These are phyloP conservation scores for Nicotiana attenuata DNA, from an alignment of 257 asterid species.

Conservation along the genomic window DNA sequence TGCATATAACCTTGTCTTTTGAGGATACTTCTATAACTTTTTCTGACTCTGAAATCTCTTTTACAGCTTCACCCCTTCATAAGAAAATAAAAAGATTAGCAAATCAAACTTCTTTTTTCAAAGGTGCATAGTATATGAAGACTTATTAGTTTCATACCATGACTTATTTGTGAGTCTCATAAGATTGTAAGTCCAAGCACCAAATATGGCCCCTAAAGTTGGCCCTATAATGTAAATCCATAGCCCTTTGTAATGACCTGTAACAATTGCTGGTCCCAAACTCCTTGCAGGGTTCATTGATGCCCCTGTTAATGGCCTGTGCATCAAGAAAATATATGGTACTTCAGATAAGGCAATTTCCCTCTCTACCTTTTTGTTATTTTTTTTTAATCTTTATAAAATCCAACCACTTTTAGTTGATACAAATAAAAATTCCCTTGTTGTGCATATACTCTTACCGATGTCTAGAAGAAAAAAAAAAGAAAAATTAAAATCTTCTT, in stretches of 20 bases:
- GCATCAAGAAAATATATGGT: background rate
- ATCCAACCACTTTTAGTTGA: background rate
- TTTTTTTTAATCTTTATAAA: background rate
- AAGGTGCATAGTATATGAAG: too few relatives aligned
- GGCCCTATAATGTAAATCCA: conserved; percentile 38
- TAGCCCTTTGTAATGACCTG: conserved; percentile 18
- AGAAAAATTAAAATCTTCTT: background rate
- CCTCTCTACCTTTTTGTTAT: too few relatives aligned
- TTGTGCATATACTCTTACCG: background rate
- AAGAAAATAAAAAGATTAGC: too few relatives aligned
- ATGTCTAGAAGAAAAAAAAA: background rate
- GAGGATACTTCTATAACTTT: background rate
- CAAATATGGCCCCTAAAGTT: conserved; percentile 24
- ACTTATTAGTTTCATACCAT: background rate
- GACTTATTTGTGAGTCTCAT: conserved; percentile 15
- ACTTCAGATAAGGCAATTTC: background rate
- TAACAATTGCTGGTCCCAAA: conserved; percentile 37
- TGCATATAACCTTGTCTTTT: conserved; percentile 6
- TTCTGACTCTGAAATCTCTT: background rate
- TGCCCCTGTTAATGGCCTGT: conserved; percentile 31
- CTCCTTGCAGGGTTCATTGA: conserved; percentile 23
- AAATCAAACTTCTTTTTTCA: too few relatives aligned
- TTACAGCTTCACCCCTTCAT: background rate
- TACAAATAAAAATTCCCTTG: background rate
- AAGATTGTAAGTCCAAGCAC: conserved; percentile 28